Percentiles rank a stretch among this genome's conserved stretches.
Evolutionary conservation across 2,329 filamentous ascomycete species (phyloP).

Genomic region (Xylariaceae sp.): DNA sequence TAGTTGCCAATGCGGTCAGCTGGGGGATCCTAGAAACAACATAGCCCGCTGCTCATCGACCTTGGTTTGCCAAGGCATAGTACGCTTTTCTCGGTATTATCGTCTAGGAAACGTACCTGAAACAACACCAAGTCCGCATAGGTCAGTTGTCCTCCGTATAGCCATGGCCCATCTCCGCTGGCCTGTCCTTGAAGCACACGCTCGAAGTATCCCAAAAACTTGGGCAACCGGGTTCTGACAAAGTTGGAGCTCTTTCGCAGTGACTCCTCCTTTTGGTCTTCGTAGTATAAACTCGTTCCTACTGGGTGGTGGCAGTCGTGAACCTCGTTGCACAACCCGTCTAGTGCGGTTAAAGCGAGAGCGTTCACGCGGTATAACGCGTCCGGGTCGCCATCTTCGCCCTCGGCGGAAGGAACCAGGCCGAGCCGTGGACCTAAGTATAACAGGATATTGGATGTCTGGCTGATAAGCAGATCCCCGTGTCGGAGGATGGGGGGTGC

Average conservation of each 20-base stretch:
- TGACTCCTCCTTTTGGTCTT: conserved; percentile 75
- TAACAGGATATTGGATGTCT: conserved; percentile 74
- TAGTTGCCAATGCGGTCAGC: too few relatives aligned
- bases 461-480: conserved; percentile 66
- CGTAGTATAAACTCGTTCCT: conserved; percentile 65
- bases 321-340: conserved; percentile 71
- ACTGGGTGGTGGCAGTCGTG: conserved; percentile 81
- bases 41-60: too few relatives aligned
- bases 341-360: conserved; percentile 71
- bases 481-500: conserved; percentile 71
- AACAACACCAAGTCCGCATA: conserved; percentile 78
- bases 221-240: conserved; percentile 67
- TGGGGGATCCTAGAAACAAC: too few relatives aligned
- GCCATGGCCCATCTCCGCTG: conserved; percentile 64
- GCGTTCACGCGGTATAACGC: conserved; percentile 65
- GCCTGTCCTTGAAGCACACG: conserved; percentile 64
- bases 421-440: conserved; percentile 70
- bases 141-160: conserved; percentile 69
- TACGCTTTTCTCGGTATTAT: too few relatives aligned
- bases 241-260: conserved; percentile 63
- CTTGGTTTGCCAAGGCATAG: too few relatives aligned
- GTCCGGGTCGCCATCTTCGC: conserved; percentile 42
- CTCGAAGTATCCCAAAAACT: conserved; percentile 75
- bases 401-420: conserved; percentile 51
- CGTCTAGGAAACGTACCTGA: conserved; percentile 65